phyloP scores from a whole-genome alignment of 345 rosid genomes.

The Gossypium stocksii region DNA sequence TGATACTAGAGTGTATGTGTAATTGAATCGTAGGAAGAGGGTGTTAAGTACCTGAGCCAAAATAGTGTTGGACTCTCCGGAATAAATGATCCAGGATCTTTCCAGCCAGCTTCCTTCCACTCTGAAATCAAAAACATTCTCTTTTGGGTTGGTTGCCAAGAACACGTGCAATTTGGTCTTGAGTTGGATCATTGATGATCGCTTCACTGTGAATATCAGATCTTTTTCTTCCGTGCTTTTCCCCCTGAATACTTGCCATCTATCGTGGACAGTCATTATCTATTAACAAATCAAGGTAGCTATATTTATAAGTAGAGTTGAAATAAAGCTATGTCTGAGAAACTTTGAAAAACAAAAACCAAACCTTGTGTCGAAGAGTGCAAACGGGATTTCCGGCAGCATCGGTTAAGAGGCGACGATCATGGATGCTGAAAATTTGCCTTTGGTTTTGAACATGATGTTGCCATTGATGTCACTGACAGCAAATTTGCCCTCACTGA shows the following conservation, averaged over 20 bases:
- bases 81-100: background rate
- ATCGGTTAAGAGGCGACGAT: slow-evolving; percentile 2
- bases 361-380: slow-evolving; percentile 19
- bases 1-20: background rate
- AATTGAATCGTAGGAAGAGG: background rate
- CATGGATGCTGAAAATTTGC: slow-evolving; percentile 11
- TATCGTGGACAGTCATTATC: slow-evolving; percentile 8
- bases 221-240: slow-evolving; percentile 9
- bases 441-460: slow-evolving; percentile 15
- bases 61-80: background rate
- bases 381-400: slow-evolving; percentile 12
- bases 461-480: background rate
- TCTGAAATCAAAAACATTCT: background rate
- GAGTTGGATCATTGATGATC: slow-evolving; percentile 7
- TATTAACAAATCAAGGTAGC: background rate
- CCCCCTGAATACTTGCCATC: slow-evolving; percentile 8
- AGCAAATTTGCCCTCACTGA: slow-evolving; percentile 10
- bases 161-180: background rate
- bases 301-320: background rate
- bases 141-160: background rate
- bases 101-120: background rate
- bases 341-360: background rate
- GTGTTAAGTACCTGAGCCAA: background rate
- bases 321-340: too few species aligned
- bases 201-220: slow-evolving; percentile 12